Evolutionary conservation across 2,329 filamentous ascomycete genomes (phyloP), one percentile per base, ranked within the genome.

Genomic region (Aspergillus udagawae): DNA sequence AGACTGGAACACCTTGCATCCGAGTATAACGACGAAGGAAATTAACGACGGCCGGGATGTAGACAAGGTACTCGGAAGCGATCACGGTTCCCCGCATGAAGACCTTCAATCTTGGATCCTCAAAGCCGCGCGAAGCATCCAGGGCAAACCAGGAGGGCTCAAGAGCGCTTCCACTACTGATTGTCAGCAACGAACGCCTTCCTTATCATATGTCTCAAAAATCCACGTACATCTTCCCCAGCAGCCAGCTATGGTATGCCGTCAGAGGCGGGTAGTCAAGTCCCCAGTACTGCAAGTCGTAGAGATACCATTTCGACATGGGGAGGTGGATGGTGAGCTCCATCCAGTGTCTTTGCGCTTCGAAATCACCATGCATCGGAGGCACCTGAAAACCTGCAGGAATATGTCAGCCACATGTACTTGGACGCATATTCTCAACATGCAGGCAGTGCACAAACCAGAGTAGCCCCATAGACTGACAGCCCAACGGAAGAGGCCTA

Each of bases 341-440:
- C 92, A 99, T 96, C 94, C 94, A 99, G 75, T 99, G 94, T 66
- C 94, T 82, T 74, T 99, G 94, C 3, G 95, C 94, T 79, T 99
- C 94, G 76, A 96, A 99, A 75, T 99, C 94, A 63, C 94, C 94
- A 70, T 92, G 90, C 86, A 97, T 92, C 5, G 94, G 94, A 38
- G 92, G 92, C 59, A 84, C 85, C 58, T 88, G 80, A 68, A 88
- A 90, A 55, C 93, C 90, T 92, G 60, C 2, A 47, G 6, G 4
- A 7, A 25, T 25, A 23, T 3, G 48, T 62, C 32, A 67, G 54
- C 53, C 9, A 52, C 8, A 47, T 27, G 44, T 44, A 23, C 17
- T 45, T 49, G 49, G 59, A 32, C 49, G 3, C 49, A 1, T 49
- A 35, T 28, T 47, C 3, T 35, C 14, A 8, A 6, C 21, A 38